Base-by-base conservation (phyloP, 768 basidiomycete genomes). In the Auriscalpium orientale region DNA sequence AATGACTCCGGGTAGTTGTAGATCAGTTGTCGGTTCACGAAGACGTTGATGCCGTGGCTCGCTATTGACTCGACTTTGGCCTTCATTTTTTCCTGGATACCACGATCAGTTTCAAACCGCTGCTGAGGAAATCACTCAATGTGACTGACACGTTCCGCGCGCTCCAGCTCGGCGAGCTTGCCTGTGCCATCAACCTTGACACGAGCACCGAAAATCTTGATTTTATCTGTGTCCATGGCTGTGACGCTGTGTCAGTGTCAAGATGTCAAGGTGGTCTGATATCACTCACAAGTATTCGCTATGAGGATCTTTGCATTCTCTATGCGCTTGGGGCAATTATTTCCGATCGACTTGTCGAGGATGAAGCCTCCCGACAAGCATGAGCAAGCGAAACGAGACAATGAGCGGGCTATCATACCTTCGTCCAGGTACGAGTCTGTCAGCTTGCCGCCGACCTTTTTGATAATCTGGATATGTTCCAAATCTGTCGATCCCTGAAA, bases 201-300 rank as follows among this genome's bases (percentile, higher is more conserved):
- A 38, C 93, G 81, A 0, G 97, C 95, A 45, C 97, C 97, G 59
- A 99, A 99, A 58, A 99, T 88, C 74, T 99, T 99, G 78, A 98
- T 97, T 72, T 99, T 99, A 74, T 99, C 97, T 28, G 97, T 99
- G 73, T 99, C 97, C 97, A 98, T 98, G 3, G 97, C 94, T 95
- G 61, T 11, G 44, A 36, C 22, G 36, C n/a, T 45, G 58, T 20
- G 54, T 57, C 34, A 53, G 52, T 22, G 18, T 37, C 51, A 28
- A 48, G 21, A 45, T 43, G 5, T 57, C 9, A 50, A 55, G 7
- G 56, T 49, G 11, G 18, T 18, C 22, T 10, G 15, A 33, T 48
- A 46, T 10, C 10, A 72, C 91, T 62, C 65, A 94, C 95, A 91
- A n/a, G 97, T 99, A 66, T 98, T 98, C 51, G 95, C 93, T 58